Evolutionary conservation across 148 eudicot species (phyloP), one percentile per base, ranked within the genome.

Genomic region (Chenopodium quinoa): DNA sequence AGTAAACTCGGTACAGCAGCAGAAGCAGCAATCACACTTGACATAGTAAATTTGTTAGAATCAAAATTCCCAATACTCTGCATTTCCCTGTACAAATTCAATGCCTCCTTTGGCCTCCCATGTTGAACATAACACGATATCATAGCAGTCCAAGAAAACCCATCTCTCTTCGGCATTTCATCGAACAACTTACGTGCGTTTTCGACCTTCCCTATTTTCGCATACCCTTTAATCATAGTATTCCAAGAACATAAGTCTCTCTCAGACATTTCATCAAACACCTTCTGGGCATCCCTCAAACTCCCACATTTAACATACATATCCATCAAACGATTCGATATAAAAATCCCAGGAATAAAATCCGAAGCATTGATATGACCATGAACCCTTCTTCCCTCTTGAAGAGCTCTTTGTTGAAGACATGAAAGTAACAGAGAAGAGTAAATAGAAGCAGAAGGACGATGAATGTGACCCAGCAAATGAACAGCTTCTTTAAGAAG

Each of bases 101-200:
- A 80, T n/a, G 88, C 93, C 82, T 86, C 89, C 70, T 71, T 86
- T 0, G 91, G 86, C 86, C 71, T 46, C 76, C 84, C 83, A 2
- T 84, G 76, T 40, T 84, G 76, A 54, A 84, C 90, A 85, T 90
- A 90, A 54, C 91, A 88, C 52, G 91, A 90, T 16, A 90, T 85
- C 85, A 90, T 90, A 2, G 93, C 91, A 14, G 91, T 90, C 91
- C 93, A 89, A 20, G 91, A 90, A 82, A 86, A 90, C 84, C 84
- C 87, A 73, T 89, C 93, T 75, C 87, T 87, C 20, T 83, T 65
- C 22, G 89, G 87, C 91, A 89, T 90, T 80, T 83, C 81, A 83
- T 90, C 89, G 46, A 90, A 90, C 86, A 89, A 29, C 60, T 71
- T 85, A 34, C 86, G 81, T 0, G 88, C 90, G 31, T 56, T 71